phyloP scores from a whole-genome alignment of 2,329 filamentous ascomycete genomes.

The Niveomyces coronatus region DNA sequence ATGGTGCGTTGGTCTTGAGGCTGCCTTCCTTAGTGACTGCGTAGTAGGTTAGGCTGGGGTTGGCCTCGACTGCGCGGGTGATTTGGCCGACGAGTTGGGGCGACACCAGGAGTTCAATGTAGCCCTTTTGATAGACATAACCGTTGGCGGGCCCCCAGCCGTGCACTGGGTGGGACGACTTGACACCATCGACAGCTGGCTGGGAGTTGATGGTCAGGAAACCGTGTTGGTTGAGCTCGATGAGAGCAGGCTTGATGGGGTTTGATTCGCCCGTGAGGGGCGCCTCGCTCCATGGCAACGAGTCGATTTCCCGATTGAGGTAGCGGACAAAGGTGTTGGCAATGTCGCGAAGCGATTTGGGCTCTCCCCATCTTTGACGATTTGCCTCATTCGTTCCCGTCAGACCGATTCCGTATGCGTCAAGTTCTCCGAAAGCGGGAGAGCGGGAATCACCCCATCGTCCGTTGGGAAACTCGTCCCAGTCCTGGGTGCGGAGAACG shows the following conservation, averaged over 20 bases:
- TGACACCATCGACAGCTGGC: conserved; percentile 83
- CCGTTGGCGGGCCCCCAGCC: conserved; percentile 94
- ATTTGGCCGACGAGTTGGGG: conserved; percentile 70
- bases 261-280: conserved; percentile 76
- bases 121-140: conserved; percentile 97
- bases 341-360: conserved; percentile 68
- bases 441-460: conserved; percentile 97
- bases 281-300: conserved; percentile 88
- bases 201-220: conserved; percentile 96
- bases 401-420: conserved; percentile 86
- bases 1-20: conserved; percentile 73
- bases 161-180: conserved; percentile 75
- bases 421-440: conserved; percentile 89
- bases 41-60: conserved; percentile 85
- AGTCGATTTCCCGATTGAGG: conserved; percentile 68
- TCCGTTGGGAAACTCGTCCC: conserved; percentile 98
- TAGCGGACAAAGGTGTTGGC: conserved; percentile 78
- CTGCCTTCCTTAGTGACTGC: conserved; percentile 77
- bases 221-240: conserved; percentile 75
- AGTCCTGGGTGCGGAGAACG: conserved; percentile 88
- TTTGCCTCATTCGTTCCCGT: conserved; percentile 95
- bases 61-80: conserved; percentile 63
- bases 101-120: conserved; percentile 82
- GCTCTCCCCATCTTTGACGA: conserved; percentile 87
- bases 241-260: conserved; percentile 63